These are phyloP conservation scores for Starmerella apicola DNA, from an alignment of 805 yeast genomes.

Conservation along the genomic window DNA sequence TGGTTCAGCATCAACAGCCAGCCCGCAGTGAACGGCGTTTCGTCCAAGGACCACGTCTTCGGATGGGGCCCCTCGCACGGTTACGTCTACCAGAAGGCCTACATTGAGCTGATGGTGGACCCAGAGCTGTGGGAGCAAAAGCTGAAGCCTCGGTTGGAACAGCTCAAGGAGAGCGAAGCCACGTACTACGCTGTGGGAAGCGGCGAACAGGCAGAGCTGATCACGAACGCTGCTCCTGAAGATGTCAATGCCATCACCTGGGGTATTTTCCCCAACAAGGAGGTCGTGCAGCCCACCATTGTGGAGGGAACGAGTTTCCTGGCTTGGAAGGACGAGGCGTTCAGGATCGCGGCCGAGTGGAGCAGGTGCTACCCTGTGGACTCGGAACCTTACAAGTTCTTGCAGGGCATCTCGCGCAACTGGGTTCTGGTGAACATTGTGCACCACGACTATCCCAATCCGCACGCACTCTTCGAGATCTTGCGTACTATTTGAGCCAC, in stretches of 20 bases:
- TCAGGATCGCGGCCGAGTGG: constrained; percentile 76
- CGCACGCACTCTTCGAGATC: constrained; percentile 10
- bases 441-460: constrained; percentile 56
- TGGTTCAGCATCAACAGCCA: constrained; percentile 84
- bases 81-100: constrained; percentile 87
- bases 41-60: constrained; percentile 53
- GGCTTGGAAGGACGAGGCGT: constrained; percentile 97
- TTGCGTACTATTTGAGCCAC: constrained; percentile 1
- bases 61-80: constrained; percentile 98
- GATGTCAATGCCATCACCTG: constrained; percentile 93
- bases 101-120: constrained; percentile 73
- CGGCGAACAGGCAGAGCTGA: constrained; percentile 40
- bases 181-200: constrained; percentile 63
- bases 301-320: constrained; percentile 83
- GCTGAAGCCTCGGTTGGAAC: constrained; percentile 37
- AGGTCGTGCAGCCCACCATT: constrained; percentile 88
- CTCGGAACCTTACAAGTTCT: constrained; percentile 31
- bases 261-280: constrained; percentile 96
- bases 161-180: constrained; percentile 32
- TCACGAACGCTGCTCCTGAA: constrained; percentile 58
- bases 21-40: constrained; percentile 75
- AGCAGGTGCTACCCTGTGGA: constrained; percentile 26
- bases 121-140: constrained; percentile 34
- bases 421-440: constrained; percentile 78
- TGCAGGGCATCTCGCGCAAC: constrained; percentile 39